These are phyloP conservation scores for Trichoderma hamatum DNA, from an alignment of 2,329 filamentous ascomycete species.

Conservation along the genomic window DNA sequence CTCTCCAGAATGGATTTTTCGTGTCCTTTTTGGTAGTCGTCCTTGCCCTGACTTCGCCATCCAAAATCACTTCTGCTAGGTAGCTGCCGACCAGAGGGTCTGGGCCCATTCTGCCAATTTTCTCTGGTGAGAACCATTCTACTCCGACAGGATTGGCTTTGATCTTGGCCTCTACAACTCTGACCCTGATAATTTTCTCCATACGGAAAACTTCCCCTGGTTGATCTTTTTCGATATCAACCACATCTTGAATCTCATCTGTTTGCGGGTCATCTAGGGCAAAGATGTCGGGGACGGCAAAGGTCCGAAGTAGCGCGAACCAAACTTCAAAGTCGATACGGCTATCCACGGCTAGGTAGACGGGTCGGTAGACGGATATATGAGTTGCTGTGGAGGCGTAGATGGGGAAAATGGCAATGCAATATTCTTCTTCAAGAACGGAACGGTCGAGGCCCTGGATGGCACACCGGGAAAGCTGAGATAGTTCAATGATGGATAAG, in stretches of 20 bases:
- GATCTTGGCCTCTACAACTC: constrained; percentile 66
- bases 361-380: constrained; percentile 78
- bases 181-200: constrained; percentile 62
- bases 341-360: constrained; percentile 86
- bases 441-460: constrained; percentile 89
- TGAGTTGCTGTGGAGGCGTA: constrained; percentile 77
- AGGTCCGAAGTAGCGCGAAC: constrained; percentile 89
- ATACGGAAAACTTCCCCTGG: constrained; percentile 60
- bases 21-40: constrained; percentile 73
- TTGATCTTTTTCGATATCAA: constrained; percentile 44
- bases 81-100: constrained; percentile 67
- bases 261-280: constrained; percentile 56
- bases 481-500: constrained; percentile 81
- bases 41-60: constrained; percentile 76
- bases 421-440: constrained; percentile 89
- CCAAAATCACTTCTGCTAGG: constrained; percentile 76
- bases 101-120: constrained; percentile 32
- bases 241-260: constrained; percentile 48
- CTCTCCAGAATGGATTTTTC: constrained; percentile 78
- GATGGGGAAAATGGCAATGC: constrained; percentile 92
- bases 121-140: constrained; percentile 33
- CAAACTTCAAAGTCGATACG: constrained; percentile 94
- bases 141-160: constrained; percentile 42
- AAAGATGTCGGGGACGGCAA: constrained; percentile 90
- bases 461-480: constrained; percentile 84